Evolutionary conservation across 2,329 filamentous ascomycete genomes (phyloP).

Genomic region (Fusarium virguliforme): DNA sequence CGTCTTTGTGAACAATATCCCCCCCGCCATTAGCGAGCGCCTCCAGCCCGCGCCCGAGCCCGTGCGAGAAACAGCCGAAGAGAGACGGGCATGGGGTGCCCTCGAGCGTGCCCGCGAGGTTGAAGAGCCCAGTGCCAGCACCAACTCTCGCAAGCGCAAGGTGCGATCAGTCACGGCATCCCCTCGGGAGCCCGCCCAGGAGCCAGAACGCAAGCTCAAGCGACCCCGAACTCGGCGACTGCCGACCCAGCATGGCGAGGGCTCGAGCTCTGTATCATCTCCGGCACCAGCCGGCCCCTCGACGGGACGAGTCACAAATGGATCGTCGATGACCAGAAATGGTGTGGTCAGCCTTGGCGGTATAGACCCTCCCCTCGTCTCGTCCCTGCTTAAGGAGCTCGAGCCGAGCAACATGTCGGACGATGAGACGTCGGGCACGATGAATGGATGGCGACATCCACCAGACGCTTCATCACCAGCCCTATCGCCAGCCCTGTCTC

Average conservation of each 20-base stretch:
- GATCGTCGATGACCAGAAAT: conserved; percentile 46
- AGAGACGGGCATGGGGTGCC: conserved; percentile 89
- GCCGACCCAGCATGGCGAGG: conserved; percentile 64
- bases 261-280: conserved; percentile 61
- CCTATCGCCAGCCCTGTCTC: conserved; percentile 77
- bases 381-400: conserved; percentile 90
- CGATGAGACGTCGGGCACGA: conserved; percentile 62
- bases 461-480: conserved; percentile 71
- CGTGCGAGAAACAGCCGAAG: conserved; percentile 80
- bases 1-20: conserved; percentile 77
- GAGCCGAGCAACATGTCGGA: conserved; percentile 76
- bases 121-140: conserved; percentile 67
- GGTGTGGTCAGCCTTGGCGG: conserved; percentile 48
- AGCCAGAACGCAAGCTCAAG: conserved; percentile 88
- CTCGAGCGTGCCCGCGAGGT: conserved; percentile 87
- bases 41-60: conserved; percentile 72
- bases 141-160: conserved; percentile 81
- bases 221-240: conserved; percentile 85
- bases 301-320: conserved; percentile 42
- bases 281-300: conserved; percentile 54
- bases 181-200: conserved; percentile 76
- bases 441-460: conserved; percentile 52
- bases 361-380: conserved; percentile 83
- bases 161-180: conserved; percentile 79
- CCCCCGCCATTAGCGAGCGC: conserved; percentile 73